Evolutionary conservation across 2,329 filamentous ascomycete genomes (phyloP).

Genomic region (Alternaria gaisen): DNA sequence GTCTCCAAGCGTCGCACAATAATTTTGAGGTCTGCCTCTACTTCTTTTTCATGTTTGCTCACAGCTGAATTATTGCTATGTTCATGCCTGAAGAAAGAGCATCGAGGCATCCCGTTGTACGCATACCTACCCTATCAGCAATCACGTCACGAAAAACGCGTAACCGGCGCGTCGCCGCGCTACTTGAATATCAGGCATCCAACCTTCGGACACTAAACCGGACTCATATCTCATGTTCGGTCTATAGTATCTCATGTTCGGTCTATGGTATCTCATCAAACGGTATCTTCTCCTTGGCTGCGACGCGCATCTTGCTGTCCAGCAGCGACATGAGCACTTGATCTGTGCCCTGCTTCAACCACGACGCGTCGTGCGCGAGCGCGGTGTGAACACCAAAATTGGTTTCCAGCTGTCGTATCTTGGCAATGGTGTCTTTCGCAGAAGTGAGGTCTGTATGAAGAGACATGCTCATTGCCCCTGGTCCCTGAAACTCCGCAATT

Average conservation of each 20-base stretch:
- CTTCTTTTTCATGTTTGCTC: background rate
- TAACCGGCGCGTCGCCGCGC: background rate
- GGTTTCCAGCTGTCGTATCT: constrained; percentile 36
- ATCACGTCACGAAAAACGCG: background rate
- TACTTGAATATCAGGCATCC: background rate
- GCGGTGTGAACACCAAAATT: constrained; percentile 38
- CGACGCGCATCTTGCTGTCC: constrained; percentile 35
- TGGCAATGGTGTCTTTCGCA: constrained; percentile 39
- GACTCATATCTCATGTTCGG: background rate
- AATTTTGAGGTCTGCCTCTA: background rate
- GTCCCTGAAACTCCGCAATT: constrained; percentile 39
- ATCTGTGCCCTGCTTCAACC: constrained; percentile 39
- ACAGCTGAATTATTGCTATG: background rate
- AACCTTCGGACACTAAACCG: background rate
- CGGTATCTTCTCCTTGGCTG: constrained; percentile 33
- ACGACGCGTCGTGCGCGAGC: constrained; percentile 43
- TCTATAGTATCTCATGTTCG: constrained; percentile 10
- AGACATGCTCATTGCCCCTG: constrained; percentile 32
- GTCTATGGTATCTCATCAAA: constrained; percentile 19
- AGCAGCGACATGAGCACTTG: constrained; percentile 41
- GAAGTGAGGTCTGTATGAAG: constrained; percentile 39
- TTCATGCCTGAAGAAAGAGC: background rate
- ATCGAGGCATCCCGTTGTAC: background rate
- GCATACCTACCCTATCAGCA: background rate
- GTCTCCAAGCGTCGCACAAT: background rate